A percentile compares a stretch with the other conserved stretches of the same genome.
Conservation (phyloP, 2,329 filamentous ascomycete species). For the Penicillium occitanis region DNA sequence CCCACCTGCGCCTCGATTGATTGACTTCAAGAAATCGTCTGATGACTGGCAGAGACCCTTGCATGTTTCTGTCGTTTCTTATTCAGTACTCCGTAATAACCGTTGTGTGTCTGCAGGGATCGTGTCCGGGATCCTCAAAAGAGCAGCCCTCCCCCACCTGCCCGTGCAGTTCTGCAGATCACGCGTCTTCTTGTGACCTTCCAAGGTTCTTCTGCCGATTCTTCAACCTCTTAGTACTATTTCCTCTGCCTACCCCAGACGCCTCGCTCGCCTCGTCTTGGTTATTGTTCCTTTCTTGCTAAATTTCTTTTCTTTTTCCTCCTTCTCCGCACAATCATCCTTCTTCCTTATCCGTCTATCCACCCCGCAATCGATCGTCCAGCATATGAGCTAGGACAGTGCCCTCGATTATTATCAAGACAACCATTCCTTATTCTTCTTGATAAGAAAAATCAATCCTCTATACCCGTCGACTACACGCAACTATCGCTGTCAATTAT, state of each 20-base stretch:
- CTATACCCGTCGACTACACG: background rate
- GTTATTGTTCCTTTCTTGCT: background rate
- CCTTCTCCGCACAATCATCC: conserved; percentile 1
- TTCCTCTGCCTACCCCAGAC: conserved; percentile 7
- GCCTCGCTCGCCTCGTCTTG: background rate
- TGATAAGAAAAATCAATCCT: background rate
- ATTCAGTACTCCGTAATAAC: background rate
- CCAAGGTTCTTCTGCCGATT: conserved; percentile 50
- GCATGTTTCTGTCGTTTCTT: background rate
- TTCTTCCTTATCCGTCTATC: background rate
- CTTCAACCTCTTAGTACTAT: conserved; percentile 25
- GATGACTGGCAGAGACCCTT: conserved; percentile 8
- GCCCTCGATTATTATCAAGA: background rate
- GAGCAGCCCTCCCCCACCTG: conserved; percentile 7
- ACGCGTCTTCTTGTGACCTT: conserved; percentile 20
- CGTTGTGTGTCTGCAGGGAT: conserved; percentile 5
- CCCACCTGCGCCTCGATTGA: background rate
- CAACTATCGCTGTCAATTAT: background rate
- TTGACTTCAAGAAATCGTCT: background rate
- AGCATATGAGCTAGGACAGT: background rate
- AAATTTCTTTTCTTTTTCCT: background rate
- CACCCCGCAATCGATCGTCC: conserved; percentile 10
- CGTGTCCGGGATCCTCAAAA: background rate
- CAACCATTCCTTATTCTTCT: background rate
- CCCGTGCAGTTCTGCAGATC: conserved; percentile 19